These are phyloP conservation scores for Cryphonectria naterciae DNA, from an alignment of 2,329 filamentous ascomycete species.

Conservation along the genomic window DNA sequence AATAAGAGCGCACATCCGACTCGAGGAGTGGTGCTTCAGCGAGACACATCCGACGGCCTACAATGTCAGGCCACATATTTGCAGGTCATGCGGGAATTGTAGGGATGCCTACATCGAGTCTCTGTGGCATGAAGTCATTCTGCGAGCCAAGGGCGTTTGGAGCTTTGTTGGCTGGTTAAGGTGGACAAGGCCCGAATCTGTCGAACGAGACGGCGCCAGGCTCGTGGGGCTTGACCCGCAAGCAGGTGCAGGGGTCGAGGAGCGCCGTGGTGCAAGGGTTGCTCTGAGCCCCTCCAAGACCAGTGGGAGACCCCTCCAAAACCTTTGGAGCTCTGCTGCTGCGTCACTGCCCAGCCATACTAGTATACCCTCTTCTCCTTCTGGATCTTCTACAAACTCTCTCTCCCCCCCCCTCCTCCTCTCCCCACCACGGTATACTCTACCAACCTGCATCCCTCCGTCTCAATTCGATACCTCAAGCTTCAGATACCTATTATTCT, in stretches of 20 bases:
- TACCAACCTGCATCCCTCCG: too few species aligned
- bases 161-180: background rate
- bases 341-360: slow-evolving; percentile 10
- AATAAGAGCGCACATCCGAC: slow-evolving; percentile 7
- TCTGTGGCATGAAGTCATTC: slow-evolving; percentile 12
- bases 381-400: background rate
- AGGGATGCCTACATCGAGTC: slow-evolving; percentile 1
- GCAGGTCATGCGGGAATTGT: slow-evolving; percentile 17
- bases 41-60: slow-evolving; percentile 3
- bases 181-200: background rate
- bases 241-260: background rate
- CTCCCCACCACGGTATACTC: background rate
- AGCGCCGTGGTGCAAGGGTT: background rate
- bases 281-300: slow-evolving; percentile 12
- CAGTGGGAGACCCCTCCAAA: slow-evolving; percentile 5
- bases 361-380: background rate
- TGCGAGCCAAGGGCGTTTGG: slow-evolving; percentile 1
- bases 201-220: slow-evolving; percentile 15
- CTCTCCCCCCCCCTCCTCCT: background rate
- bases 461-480: background rate
- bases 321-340: slow-evolving; percentile 1
- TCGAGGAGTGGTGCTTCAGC: slow-evolving; percentile 1
- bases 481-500: background rate
- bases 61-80: slow-evolving; percentile 18
- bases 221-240: slow-evolving; percentile 8